Conservation (phyloP, 768 basidiomycete genomes). For the Rhodotorula babjevae region DNA sequence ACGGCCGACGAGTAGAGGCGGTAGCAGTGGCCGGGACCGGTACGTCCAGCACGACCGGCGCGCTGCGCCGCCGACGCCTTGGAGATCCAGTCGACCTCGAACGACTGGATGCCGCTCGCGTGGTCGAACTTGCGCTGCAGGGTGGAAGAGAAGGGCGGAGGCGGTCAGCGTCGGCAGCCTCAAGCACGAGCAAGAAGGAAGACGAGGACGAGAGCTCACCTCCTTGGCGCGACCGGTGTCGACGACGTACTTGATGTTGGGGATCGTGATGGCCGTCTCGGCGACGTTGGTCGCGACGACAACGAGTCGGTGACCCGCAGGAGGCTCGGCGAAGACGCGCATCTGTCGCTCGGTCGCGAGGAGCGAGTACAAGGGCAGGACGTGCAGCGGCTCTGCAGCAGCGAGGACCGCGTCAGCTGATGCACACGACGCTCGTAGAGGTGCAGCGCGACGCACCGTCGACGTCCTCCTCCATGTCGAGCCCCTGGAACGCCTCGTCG, state of each 20-base stretch:
- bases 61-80: constrained; percentile 92
- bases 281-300: constrained; percentile 95
- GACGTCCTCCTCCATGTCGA: constrained; percentile 56
- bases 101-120: constrained; percentile 77
- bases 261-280: constrained; percentile 94
- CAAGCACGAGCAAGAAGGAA: too few relatives aligned
- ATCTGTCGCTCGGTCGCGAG: constrained; percentile 91
- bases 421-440: too few relatives aligned
- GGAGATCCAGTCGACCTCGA: constrained; percentile 86
- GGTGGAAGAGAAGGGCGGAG: constrained; percentile 43
- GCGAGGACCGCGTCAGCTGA: too few relatives aligned
- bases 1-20: constrained; percentile 92
- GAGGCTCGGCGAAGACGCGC: constrained; percentile 81
- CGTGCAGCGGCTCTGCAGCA: constrained; percentile 77
- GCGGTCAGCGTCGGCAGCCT: neutral
- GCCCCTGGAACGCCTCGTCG: constrained; percentile 51
- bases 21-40: constrained; percentile 97
- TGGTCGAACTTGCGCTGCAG: constrained; percentile 70
- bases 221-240: constrained; percentile 95
- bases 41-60: constrained; percentile 93
- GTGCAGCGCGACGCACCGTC: constrained; percentile 53
- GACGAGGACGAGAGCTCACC: constrained; percentile 48
- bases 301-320: constrained; percentile 72
- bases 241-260: constrained; percentile 94
- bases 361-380: constrained; percentile 89